Percentiles rank a stretch among this genome's conserved stretches.
Evolutionary conservation across 768 basidiomycete genomes (phyloP).

Genomic region (Russula sp.): DNA sequence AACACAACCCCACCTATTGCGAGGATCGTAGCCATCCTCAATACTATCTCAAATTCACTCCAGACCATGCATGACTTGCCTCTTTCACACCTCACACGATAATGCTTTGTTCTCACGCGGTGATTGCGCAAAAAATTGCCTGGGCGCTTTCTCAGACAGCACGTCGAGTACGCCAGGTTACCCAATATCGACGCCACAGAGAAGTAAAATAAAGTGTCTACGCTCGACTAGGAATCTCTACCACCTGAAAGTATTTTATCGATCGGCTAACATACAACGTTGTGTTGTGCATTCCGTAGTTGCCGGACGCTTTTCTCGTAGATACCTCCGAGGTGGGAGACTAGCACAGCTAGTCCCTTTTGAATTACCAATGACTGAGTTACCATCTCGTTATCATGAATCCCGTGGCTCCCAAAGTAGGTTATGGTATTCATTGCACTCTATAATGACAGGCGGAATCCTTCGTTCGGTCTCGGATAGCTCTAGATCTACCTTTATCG

Average conservation of each 20-base stretch:
- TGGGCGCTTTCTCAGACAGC: neutral
- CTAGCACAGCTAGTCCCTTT: neutral
- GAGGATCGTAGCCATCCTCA: neutral
- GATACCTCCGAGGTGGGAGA: slow-evolving; percentile 2
- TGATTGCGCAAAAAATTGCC: neutral
- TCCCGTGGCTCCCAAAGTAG: neutral
- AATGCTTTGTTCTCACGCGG: neutral
- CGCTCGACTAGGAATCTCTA: slow-evolving; percentile 1
- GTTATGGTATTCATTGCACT: slow-evolving; percentile 1
- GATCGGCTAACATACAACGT: slow-evolving; percentile 16
- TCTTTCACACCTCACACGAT: neutral
- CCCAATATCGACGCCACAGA: slow-evolving; percentile 10
- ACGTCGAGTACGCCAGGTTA: slow-evolving; percentile 7
- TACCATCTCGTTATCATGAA: slow-evolving; percentile 10
- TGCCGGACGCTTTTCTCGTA: neutral
- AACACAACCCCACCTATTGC: neutral
- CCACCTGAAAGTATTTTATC: slow-evolving; percentile 7
- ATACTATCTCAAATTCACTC: neutral
- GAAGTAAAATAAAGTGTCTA: slow-evolving; percentile 1
- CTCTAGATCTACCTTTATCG: slow-evolving; percentile 2
- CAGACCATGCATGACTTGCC: neutral
- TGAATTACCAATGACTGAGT: neutral
- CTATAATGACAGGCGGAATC: neutral
- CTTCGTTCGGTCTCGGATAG: neutral
- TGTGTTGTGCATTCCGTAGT: slow-evolving; percentile 10